Conservation (phyloP, 2,329 filamentous ascomycete genomes). For the Nemania abortiva region DNA sequence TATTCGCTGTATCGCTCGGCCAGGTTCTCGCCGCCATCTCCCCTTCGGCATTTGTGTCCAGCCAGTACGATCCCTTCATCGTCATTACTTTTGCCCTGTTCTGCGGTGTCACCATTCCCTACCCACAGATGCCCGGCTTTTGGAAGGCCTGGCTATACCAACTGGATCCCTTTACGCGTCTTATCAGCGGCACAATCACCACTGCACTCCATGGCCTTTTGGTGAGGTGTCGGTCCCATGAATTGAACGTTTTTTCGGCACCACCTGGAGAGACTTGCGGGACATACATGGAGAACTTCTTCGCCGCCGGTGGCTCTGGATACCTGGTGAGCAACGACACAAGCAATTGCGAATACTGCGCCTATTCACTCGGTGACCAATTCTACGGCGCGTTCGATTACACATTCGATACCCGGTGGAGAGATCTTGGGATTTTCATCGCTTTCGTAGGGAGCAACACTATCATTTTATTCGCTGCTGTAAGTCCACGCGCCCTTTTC, state of each 20-base stretch:
- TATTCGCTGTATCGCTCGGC: constrained; percentile 85
- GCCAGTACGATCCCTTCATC: constrained; percentile 84
- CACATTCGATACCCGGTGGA: constrained; percentile 77
- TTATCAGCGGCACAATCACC: constrained; percentile 83
- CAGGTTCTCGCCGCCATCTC: constrained; percentile 83
- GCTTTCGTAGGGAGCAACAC: constrained; percentile 84
- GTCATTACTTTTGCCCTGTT: constrained; percentile 87
- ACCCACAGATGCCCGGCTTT: constrained; percentile 80
- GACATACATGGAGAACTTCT: constrained; percentile 80
- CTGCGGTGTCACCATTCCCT: constrained; percentile 87
- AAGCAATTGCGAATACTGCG: constrained; percentile 81
- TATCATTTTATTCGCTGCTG: constrained; percentile 67
- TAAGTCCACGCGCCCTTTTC: constrained; percentile 53
- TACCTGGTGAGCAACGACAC: constrained; percentile 78
- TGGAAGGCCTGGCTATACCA: constrained; percentile 86
- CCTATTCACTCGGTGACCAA: constrained; percentile 82
- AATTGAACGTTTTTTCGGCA: constrained; percentile 76
- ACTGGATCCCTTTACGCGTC: constrained; percentile 84
- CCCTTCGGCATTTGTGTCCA: constrained; percentile 81
- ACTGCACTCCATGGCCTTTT: constrained; percentile 77
- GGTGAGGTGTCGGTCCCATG: constrained; percentile 70
- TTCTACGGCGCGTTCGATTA: constrained; percentile 79
- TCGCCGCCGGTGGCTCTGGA: constrained; percentile 74
- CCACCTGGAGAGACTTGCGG: constrained; percentile 76
- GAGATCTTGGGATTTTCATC: constrained; percentile 82